Base-by-base conservation (phyloP, 768 basidiomycete genomes). In the Collybia sordida region DNA sequence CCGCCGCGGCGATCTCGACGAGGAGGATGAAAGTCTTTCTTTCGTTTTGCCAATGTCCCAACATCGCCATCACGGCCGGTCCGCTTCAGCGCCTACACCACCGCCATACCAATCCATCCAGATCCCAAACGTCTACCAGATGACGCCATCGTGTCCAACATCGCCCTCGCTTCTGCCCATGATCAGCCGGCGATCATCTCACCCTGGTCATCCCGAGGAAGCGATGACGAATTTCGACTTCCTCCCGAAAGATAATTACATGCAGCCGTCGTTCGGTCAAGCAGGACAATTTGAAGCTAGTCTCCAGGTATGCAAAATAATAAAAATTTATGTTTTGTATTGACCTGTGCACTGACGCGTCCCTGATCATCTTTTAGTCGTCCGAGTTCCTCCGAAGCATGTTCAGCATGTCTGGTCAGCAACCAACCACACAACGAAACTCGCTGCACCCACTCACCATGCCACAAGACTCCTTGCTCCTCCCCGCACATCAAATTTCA, bases 101-200 rank as follows among this genome's bases (percentile, higher is more conserved):
- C 83, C 82, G 9, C 74, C 79, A 3, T 81, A 79, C 56, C 86
- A 88, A 67, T 75, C 78, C 1, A 88, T 90, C 60, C 81, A 80
- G 63, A 74, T 89, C 36, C 88, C 88, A 19, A 80, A 77, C 54
- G 77, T 90, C 18, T 79, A 78, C 62, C 67, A 69, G 35, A 59
- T 70, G 60, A 61, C 70, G 0, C 81, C 83, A 4, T 84, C 85
- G 12, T 85, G 80, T 62, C 84, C 84, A 7, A 75, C 80, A 8
- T 85, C 85, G 27, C 84, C 83, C 11, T 79, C 81, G 11, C 70
- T 77, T 6, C 62, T 77, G 4, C 76, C 75, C 28, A 79, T 85
- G 72, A 84, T 84, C 72, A 79, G 76, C 58, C 77, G 83, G 47
- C 80, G 85, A 46, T 67, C 82, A 28, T 74, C 82, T 27, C 72